Base-by-base conservation (phyloP, 2,329 filamentous ascomycete genomes). In the Xylariaceae sp. region DNA sequence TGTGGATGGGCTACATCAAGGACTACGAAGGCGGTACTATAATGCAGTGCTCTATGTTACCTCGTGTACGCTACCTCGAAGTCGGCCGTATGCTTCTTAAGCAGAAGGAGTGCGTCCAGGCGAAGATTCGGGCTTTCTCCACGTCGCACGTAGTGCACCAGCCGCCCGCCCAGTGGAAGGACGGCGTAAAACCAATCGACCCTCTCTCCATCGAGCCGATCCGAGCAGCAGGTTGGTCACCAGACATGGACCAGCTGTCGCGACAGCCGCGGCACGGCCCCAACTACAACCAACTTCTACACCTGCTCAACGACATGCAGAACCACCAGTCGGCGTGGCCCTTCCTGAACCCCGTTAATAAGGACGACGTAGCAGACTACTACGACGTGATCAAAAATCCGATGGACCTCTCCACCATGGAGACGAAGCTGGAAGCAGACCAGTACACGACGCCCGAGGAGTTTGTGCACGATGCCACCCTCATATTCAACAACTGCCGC, bases 1-100 rank as follows among this genome's bases (percentile, higher is more conserved):
- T 89, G 3, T 97, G 92, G 92, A 96, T 96, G 92, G 92, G 92
- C 4, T 97, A 96, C 66, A 96, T 97, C 75, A 97, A 97, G 68
- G 92, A 97, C 70, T 97, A 97, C 70, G 92, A 96, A 72, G 92
- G 92, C 55, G 92, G 92, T 54, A 97, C 92, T 0, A 94, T 97
- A 59, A 97, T 96, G 92, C 92, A 96, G 73, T 97, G 92, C 68
- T 89, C 87, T 49, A 96, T 97, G 92, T 80, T 97, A 19, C 92
- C 92, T 9, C 88, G 87, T 59, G 89, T 96, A 52, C 87, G 92
- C 42, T 96, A 96, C 70, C 84, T 97, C 9, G 91, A 96, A 71
- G 83, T 85, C 64, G 88, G 89, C 4, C 85, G 91, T 57, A 94
- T 96, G 89, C 79, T 97, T 2, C 80, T 95, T 44, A 96, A 96